Conservation (phyloP, 2,329 filamentous ascomycete genomes). For the Zasmidium angulare region DNA sequence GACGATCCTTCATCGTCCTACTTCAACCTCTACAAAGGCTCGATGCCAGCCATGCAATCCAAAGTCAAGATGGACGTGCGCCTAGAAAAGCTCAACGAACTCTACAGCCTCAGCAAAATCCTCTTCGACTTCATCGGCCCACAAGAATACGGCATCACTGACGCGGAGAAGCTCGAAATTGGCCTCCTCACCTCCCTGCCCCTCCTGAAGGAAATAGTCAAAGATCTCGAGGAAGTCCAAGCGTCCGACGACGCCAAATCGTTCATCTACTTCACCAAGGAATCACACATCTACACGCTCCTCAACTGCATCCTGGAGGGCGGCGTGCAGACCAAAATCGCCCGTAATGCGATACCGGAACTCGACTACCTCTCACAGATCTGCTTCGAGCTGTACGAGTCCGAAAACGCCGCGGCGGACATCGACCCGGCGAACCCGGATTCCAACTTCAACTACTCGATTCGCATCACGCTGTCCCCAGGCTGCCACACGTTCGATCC, state of each 20-base stretch:
- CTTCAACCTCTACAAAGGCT: constrained; percentile 85
- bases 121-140: constrained; percentile 98
- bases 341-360: constrained; percentile 90
- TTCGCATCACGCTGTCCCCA: constrained; percentile 91
- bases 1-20: constrained; percentile 62
- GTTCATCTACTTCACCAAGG: constrained; percentile 99
- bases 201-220: constrained; percentile 92
- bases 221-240: constrained; percentile 95
- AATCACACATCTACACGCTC: constrained; percentile 97
- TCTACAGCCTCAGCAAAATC: constrained; percentile 91
- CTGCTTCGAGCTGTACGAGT: constrained; percentile 96
- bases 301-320: constrained; percentile 97
- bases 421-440: constrained; percentile 54
- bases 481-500: constrained; percentile 97
- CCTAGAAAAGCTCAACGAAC: constrained; percentile 83
- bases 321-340: constrained; percentile 94
- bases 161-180: constrained; percentile 97
- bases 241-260: constrained; percentile 90
- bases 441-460: constrained; percentile 77
- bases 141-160: constrained; percentile 95
- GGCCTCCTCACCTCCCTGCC: constrained; percentile 91
- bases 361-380: constrained; percentile 97
- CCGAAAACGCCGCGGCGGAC: constrained; percentile 66
- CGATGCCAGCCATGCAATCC: constrained; percentile 48
- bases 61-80: constrained; percentile 81